A percentile compares a stretch with the other conserved stretches of the same genome.
phyloP scores from a whole-genome alignment of 345 rosid species.

The Mercurialis annua region DNA sequence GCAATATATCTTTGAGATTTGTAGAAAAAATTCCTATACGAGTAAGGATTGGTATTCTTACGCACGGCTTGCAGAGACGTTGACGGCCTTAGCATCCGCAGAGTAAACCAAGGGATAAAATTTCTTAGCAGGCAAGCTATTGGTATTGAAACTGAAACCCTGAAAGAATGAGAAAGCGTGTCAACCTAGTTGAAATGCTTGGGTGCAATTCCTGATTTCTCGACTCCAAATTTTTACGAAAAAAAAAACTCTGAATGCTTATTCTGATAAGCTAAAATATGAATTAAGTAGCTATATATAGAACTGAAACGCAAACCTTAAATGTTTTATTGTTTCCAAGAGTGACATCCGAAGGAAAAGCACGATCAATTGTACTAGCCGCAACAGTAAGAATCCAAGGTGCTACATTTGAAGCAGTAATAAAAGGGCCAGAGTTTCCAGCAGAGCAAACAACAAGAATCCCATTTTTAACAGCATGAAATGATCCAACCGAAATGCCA shows the following conservation, averaged over 20 bases:
- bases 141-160: constrained; percentile 19
- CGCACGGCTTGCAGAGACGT: constrained; percentile 9
- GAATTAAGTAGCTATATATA: too few relatives aligned
- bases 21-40: too few relatives aligned
- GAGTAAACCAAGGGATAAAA: constrained; percentile 18
- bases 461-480: constrained; percentile 20
- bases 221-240: too few relatives aligned
- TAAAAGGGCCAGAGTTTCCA: constrained; percentile 6
- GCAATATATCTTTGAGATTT: too few relatives aligned
- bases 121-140: neutral
- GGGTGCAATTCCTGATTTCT: too few relatives aligned
- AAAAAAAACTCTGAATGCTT: too few relatives aligned
- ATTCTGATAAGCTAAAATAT: neutral
- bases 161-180: neutral
- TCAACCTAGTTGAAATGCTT: too few relatives aligned
- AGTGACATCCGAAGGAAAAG: constrained; percentile 6
- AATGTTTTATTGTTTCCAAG: constrained; percentile 18
- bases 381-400: constrained; percentile 26
- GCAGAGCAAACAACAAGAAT: constrained; percentile 20
- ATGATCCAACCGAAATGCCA: constrained; percentile 18
- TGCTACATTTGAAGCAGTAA: constrained; percentile 6
- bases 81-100: constrained; percentile 16
- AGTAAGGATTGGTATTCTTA: neutral
- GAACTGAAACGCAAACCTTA: constrained; percentile 10
- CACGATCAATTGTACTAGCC: constrained; percentile 22